Evolutionary conservation across 768 basidiomycete genomes (phyloP), one percentile per base, ranked within the genome.

Genomic region (Cystobasidium onofrii): DNA sequence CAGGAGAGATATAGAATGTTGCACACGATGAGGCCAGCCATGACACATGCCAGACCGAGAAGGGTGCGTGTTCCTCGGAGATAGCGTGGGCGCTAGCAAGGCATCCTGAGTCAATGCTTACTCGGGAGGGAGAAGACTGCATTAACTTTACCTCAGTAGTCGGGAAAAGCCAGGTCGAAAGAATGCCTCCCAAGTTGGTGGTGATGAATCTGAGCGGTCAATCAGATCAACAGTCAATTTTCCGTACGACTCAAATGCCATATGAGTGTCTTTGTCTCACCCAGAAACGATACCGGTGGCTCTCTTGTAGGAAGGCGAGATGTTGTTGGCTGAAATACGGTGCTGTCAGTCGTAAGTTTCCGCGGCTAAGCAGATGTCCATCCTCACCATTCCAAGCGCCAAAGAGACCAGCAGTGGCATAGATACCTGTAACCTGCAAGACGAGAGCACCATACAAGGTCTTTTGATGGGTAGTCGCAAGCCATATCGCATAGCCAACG

Each of bases 261-360:
- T n/a, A n/a, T n/a, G n/a, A 41, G 20, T 12, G 57, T 54, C 52
- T n/a, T 20, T 46, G 39, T 78, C 73, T 61, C 78, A 78, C 1
- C 76, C 78, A 33, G 79, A 4, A 34, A 80, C 78, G 63, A 81
- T 78, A 15, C 78, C 79, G 1, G 81, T 80, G 7, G 77, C 78
- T n/a, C 80, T 76, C 43, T 79, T 77, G 75, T 80, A 80, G 76
- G 76, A 80, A 6, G 80, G 80, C 29, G 80, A 79, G 18, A 81
- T 75, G 72, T 81, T 81, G 72, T 81, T 81, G 33, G 80, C 60
- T 61, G 74, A 12, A 64, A 2, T 23, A 25, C 36, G 23, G 33
- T 36, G n/a, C 17, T 17, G 13, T 46, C 3, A 64, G 23, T 25
- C 25, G 2, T 10, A 64, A 18, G 36, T 13, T 64, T n/a, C n/a